Base-by-base conservation (phyloP, 2,329 filamentous ascomycete species). In the Colletotrichum acutatum region DNA sequence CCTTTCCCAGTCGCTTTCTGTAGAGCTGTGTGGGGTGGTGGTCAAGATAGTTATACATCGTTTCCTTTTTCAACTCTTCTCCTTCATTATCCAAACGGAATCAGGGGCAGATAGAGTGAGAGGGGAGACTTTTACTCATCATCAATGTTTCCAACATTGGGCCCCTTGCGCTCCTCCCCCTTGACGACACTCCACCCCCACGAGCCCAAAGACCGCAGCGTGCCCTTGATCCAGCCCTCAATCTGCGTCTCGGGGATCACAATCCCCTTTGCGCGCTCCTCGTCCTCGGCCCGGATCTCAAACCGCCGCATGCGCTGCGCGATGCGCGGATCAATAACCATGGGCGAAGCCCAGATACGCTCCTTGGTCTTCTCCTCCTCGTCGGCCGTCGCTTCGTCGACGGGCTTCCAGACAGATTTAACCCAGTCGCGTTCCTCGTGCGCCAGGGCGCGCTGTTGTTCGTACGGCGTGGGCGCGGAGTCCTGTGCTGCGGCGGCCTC, bases 371-470 rank as follows among this genome's bases (percentile, higher is more conserved):
- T 83, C 53, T 72, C 74, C 77, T 83, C 80, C 71, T 82, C 79
- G 63, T 82, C 78, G 59, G 79, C 77, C 66, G 78, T 74, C 32
- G 78, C 84, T 77, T 78, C 88, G 83, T 78, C 84, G 80, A 79
- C 88, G 79, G 79, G 83, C 81, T 92, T 90, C 83, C 90, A 91
- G 6, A 92, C 89, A n/a, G 89, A 91, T 84, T 97, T 97, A 81
- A 93, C 91, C 95, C 95, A 98, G 80, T 96, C 90, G 57, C 83
- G 83, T 83, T 98, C 95, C 84, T 97, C 95, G 46, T 90, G 84
- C 49, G 86, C 85, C 30, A 98, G 89, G 14, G 90, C 84, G 4
- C 83, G 85, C 79, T 93, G 86, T 78, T 93, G 91, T 81, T 96
- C 94, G 63, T 84, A 82, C 72, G 83, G 79, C 16, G 42, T 42